Base-by-base conservation (phyloP, 345 rosid genomes). In the Salix arbutifolia region DNA sequence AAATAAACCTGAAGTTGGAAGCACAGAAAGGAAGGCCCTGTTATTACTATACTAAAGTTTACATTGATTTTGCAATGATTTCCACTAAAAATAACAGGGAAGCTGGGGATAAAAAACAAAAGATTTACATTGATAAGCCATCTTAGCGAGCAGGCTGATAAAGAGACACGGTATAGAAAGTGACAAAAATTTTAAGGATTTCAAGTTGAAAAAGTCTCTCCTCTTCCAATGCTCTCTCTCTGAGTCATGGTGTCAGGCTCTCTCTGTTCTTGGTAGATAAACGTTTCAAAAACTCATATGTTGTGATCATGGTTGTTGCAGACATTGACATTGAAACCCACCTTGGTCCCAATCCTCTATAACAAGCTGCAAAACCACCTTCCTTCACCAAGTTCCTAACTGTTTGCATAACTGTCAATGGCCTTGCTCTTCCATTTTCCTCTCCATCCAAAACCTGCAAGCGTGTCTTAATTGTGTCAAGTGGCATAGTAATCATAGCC, bases 251-350 rank as follows among this genome's bases (percentile, higher is more conserved):
- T 65, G 72, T 44, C 79, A 69, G 52, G 62, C 61, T 44, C 21
- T 67, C 73, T 73, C 81, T 84, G 53, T 76, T 89, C 90, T 94
- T 92, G 35, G 93, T 69, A 30, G 98, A 92, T 8, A 92, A 76
- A 42, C 91, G 88, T 77, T 94, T 92, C 84, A 94, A 83, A 78
- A 89, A 85, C 77, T 94, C 98, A 11, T 94, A 94, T 19, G 97
- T 92, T 26, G 98, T 92, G 78, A 92, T 88, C 97, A 94, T 92
- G 16, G 92, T 89, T 67, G 94, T 87, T 53, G 97, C 94, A 17
- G 98, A 94, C 90, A 92, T 56, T 0, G 98, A 88, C 95, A 88
- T 92, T 19, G 97, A 92, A 28, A 92, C 94, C 98, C 97, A 94
- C 73, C 98, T 90, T 4, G 97, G 98, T 40, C 97, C 97, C 76